These are phyloP conservation scores for Steccherinum ochraceum DNA, from an alignment of 768 basidiomycete species.

Conservation along the genomic window DNA sequence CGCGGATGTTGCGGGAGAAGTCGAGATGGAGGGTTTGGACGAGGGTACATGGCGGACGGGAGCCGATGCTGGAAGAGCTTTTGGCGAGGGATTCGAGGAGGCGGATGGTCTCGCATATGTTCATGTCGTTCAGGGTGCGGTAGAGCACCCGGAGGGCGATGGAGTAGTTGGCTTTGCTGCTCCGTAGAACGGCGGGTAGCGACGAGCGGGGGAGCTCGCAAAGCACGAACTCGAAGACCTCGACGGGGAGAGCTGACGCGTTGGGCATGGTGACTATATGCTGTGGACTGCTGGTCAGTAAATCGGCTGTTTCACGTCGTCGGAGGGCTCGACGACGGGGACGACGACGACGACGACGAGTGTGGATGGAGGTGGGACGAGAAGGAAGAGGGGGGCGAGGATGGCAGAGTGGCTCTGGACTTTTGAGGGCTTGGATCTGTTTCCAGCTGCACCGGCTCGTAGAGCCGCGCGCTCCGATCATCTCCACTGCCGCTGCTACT, in stretches of 20 bases:
- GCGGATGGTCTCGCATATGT: slow-evolving; percentile 22
- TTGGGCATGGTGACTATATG: not conserved
- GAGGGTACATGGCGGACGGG: slow-evolving; percentile 24
- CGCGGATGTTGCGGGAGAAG: slow-evolving; percentile 26
- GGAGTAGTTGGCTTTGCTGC: slow-evolving; percentile 21
- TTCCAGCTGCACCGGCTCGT: too few relatives aligned
- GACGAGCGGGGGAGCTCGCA: slow-evolving; percentile 20
- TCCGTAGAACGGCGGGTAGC: slow-evolving; percentile 19
- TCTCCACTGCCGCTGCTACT: too few relatives aligned
- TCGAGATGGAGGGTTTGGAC: slow-evolving; percentile 45
- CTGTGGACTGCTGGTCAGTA: too few relatives aligned
- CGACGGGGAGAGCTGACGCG: slow-evolving; percentile 25
- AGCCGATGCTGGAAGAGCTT: slow-evolving; percentile 20
- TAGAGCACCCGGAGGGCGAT: slow-evolving; percentile 30
- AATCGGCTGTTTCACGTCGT: too few relatives aligned
- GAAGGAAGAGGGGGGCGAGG: too few relatives aligned
- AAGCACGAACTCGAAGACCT: slow-evolving; percentile 30
- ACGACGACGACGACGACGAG: not conserved
- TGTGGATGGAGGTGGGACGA: not conserved
- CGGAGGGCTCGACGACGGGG: too few relatives aligned
- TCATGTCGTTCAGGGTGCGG: slow-evolving; percentile 28
- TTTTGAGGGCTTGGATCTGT: too few relatives aligned
- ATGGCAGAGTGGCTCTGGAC: too few relatives aligned
- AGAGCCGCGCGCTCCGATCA: too few relatives aligned
- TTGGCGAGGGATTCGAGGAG: slow-evolving; percentile 36